Base-by-base conservation (phyloP, 257 asterid genomes). In the Capsicum chinense region DNA sequence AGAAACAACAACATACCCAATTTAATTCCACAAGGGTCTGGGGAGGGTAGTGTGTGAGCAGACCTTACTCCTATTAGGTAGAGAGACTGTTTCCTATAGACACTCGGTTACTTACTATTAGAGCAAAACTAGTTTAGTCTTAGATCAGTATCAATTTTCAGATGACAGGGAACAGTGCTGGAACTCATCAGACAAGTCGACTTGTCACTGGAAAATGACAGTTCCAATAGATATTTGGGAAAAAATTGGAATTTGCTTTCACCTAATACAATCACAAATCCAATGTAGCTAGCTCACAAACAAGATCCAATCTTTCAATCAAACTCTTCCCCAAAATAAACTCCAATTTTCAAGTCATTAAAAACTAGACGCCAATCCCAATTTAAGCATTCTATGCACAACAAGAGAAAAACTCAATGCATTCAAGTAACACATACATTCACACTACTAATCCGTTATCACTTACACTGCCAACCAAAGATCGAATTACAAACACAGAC, bases 261-360 rank as follows among this genome's bases (percentile, higher is more conserved):
- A 21, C 13, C 73, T 85, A 83, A 79, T 16, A 47, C 10, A 1
- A 66, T 59, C 44, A 15, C 80, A 89, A 86, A 69, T 70, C 83
- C 82, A 56, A 44, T 82, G 37, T 64, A 44, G 26, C 16, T 73
- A 73, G 42, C 66, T 57, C 11, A 11, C 66, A 71, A 42, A 69
- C 73, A 63, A 63, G 73, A 76, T 56, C 84, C 37, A 84, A 68
- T 74, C 79, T 63, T 83, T 83, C 87, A 81, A 47, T 69, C 12
- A 6, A 6, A 68, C 50, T 76, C 84, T 88, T 83, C 83, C 79
- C 84, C 79, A 83, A 68, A 83, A 80, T 79, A 81, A 90, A 81
- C 79, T 90, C 91, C 93, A 88, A 86, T 84, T 44, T 39, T 83
- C 89, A 84, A 85, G 81, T 74, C 21, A 42, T 16, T 67, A 67